Evolutionary conservation across 345 rosid genomes (phyloP).

Genomic region (Eucalyptus melliodora): DNA sequence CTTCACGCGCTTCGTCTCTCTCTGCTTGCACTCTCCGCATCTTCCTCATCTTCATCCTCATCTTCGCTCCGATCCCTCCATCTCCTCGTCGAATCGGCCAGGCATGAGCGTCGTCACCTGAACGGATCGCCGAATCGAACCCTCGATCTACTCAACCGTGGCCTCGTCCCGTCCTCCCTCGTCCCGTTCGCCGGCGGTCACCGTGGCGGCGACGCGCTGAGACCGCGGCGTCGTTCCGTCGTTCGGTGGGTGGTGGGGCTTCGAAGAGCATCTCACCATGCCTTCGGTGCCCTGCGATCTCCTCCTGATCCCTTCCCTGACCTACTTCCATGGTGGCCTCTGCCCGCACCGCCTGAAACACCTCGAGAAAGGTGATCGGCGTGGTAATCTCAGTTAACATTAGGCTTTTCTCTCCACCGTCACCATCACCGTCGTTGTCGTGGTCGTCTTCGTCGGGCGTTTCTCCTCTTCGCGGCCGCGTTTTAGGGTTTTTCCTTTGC

Average conservation of each 20-base stretch:
- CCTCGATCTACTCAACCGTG: background rate
- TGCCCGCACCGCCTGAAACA: conserved; percentile 73
- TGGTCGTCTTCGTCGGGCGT: background rate
- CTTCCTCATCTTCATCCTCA: background rate
- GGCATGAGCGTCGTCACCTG: background rate
- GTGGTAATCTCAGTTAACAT: conserved; percentile 94
- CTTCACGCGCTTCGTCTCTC: background rate
- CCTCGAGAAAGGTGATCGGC: conserved; percentile 87
- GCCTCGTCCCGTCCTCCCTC: background rate
- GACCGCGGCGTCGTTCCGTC: background rate
- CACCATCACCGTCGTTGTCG: background rate
- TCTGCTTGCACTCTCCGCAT: background rate
- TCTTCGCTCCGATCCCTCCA: background rate
- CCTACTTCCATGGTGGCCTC: conserved; percentile 43
- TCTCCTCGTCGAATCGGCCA: background rate
- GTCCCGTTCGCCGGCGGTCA: background rate
- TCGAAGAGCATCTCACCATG: conserved; percentile 76
- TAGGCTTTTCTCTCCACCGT: background rate
- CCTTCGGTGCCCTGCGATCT: conserved; percentile 58
- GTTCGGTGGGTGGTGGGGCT: conserved; percentile 23
- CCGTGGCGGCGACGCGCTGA: background rate
- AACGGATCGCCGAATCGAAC: background rate
- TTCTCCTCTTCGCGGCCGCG: background rate
- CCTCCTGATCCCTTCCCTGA: conserved; percentile 29
- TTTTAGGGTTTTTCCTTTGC: background rate